Evolutionary conservation across 2,329 filamentous ascomycete genomes (phyloP), one percentile per base, ranked within the genome.

Genomic region (Pestalotiopsis sp.): DNA sequence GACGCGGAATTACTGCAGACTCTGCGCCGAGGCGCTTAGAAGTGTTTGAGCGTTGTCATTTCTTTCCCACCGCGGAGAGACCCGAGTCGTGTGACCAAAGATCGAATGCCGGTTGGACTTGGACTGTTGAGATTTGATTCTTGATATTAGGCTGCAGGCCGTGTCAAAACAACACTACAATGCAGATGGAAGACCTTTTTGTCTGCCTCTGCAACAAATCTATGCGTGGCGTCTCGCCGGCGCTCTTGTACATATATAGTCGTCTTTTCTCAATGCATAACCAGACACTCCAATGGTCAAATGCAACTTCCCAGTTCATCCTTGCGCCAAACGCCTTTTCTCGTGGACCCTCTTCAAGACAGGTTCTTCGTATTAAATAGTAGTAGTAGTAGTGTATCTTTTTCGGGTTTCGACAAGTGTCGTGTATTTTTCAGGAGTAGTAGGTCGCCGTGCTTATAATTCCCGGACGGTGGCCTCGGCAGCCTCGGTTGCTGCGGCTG

Each of bases 391-490:
- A n/a, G 3, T 52, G n/a, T n/a, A 52, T 17, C 17, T n/a, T 17
- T 52, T 52, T 52, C 17, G 45, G 31, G 31, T 36, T 36, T 52
- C 3, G 45, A 7, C 7, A 40, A 13, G 14, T 38, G 27, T 62
- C 36, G 60, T 23, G 14, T 17, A 23, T 20, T 41, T 14, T 36
- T 62, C 59, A 14, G n/a, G n/a, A 20, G n/a, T 60, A 23, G 3
- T 7, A 65, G 17, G 20, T 12, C n/a, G 38, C 20, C 4, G 11
- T 57, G 23, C 62, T 77, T 62, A 85, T 68, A 85, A 75, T 74
- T 84, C 83, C 68, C 78, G 77, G 20, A 80, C 77, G 20, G 77
- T 66, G 23, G 70, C 78, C 62, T 73, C 75, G 27, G 72, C 73
- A 3, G 74, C 73, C 45, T 77, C 72, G 25, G 72, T 70, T 17